Conservation (phyloP, 2,329 filamentous ascomycete genomes). For the Keithomyces neogunnii region DNA sequence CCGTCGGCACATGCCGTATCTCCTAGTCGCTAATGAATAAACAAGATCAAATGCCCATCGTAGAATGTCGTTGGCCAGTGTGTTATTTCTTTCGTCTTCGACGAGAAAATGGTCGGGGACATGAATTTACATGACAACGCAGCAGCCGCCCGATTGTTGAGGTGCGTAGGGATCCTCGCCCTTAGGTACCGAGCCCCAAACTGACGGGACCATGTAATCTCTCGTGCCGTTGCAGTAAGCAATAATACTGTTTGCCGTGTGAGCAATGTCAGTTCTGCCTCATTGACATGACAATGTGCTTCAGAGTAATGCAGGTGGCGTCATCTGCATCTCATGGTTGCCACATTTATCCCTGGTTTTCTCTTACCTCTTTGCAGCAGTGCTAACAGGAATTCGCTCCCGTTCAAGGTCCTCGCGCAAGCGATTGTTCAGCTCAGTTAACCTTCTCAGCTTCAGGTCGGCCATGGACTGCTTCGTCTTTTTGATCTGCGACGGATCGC, state of each 20-base stretch:
- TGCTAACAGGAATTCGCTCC: conserved; percentile 90
- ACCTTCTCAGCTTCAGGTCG: conserved; percentile 88
- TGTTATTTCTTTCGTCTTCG: conserved; percentile 3
- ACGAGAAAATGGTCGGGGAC: conserved; percentile 2
- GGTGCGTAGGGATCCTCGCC: conserved; percentile 97
- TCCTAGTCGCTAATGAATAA: conserved; percentile 3
- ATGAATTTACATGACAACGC: conserved; percentile 72
- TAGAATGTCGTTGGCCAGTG: conserved; percentile 4
- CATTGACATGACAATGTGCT: neutral
- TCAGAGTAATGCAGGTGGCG: neutral
- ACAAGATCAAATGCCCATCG: conserved; percentile 5
- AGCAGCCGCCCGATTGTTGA: conserved; percentile 88
- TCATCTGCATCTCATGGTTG: neutral
- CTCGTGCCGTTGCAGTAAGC: conserved; percentile 96
- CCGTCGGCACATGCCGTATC: neutral
- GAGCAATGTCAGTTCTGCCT: neutral
- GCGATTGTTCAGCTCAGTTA: conserved; percentile 95
- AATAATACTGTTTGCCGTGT: conserved; percentile 62
- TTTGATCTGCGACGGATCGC: conserved; percentile 60
- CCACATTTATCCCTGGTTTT: conserved; percentile 1
- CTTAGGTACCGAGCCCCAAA: conserved; percentile 92
- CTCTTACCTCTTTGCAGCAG: conserved; percentile 75
- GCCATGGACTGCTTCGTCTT: conserved; percentile 99
- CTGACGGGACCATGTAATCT: conserved; percentile 97
- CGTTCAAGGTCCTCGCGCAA: conserved; percentile 93